Evolutionary conservation across 176 grass and related monocot genomes (phyloP).

Genomic region (Oryza australiensis): DNA sequence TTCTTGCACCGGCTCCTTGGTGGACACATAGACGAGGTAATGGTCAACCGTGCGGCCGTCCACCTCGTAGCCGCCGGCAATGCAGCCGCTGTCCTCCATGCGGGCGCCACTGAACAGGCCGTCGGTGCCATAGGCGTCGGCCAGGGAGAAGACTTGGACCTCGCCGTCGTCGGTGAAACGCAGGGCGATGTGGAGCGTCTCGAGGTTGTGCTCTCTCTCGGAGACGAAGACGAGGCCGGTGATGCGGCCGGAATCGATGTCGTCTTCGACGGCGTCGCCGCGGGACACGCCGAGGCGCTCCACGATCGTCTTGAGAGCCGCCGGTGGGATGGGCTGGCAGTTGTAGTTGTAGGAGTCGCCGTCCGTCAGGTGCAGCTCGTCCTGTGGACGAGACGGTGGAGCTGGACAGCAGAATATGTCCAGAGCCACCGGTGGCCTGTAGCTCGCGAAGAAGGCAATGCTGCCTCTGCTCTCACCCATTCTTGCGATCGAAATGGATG

Average conservation of each 20-base stretch:
- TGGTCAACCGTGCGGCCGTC: not conserved
- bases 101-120: conserved; percentile 18
- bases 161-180: not conserved
- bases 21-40: conserved; percentile 36
- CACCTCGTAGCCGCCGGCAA: conserved; percentile 27
- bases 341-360: conserved; percentile 42
- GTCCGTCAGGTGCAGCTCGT: conserved; percentile 37
- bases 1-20: conserved; percentile 23
- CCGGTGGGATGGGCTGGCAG: not conserved
- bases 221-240: conserved; percentile 41
- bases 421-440: conserved; percentile 28
- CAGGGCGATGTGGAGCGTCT: conserved; percentile 40
- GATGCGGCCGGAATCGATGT: not conserved
- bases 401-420: conserved; percentile 36
- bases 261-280: not conserved
- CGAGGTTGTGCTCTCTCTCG: conserved; percentile 34
- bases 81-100: conserved; percentile 48
- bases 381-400: not conserved
- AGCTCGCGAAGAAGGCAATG: conserved; percentile 42
- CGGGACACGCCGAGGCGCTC: conserved; percentile 10
- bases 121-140: not conserved
- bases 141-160: conserved; percentile 34
- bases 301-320: not conserved
- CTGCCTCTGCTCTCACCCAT: conserved; percentile 32
- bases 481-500: not conserved